Percentiles rank a stretch among this genome's conserved stretches.
Conservation (phyloP, 257 asterid genomes). For the Avicennia marina region DNA sequence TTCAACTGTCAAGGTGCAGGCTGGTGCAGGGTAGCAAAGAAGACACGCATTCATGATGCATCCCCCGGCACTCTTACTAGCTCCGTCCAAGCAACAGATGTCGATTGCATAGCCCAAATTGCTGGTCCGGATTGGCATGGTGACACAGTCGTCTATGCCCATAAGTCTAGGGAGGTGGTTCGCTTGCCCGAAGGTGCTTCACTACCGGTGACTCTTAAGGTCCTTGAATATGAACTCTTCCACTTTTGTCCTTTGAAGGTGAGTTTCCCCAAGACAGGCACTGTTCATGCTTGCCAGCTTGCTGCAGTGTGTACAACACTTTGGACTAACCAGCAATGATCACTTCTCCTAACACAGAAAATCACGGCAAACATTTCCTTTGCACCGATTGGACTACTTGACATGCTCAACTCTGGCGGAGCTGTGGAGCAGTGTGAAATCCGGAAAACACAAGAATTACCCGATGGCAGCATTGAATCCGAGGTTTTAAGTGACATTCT, state of each 20-base stretch:
- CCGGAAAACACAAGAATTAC: constrained; percentile 22
- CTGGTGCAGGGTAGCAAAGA: constrained; percentile 80
- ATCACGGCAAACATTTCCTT: constrained; percentile 40
- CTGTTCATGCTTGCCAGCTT: background rate
- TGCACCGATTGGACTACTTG: constrained; percentile 86
- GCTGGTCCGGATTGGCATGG: constrained; percentile 83
- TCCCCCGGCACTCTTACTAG: constrained; percentile 85
- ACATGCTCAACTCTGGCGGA: constrained; percentile 86
- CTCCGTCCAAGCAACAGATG: constrained; percentile 72
- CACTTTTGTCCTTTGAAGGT: constrained; percentile 87
- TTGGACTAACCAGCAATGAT: background rate
- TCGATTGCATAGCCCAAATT: constrained; percentile 55
- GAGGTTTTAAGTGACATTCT: constrained; percentile 21
- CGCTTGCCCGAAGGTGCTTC: constrained; percentile 73
- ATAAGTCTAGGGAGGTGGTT: constrained; percentile 57
- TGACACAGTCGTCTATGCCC: constrained; percentile 56
- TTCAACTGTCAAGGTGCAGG: constrained; percentile 98
- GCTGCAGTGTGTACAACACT: background rate
- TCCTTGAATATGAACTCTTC: constrained; percentile 86
- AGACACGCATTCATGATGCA: constrained; percentile 80
- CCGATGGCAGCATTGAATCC: constrained; percentile 20
- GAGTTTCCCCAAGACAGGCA: constrained; percentile 23
- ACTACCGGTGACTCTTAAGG: constrained; percentile 72
- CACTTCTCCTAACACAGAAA: constrained; percentile 36
- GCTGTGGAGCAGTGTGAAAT: constrained; percentile 67